A percentile compares a stretch with the other conserved stretches of the same genome.
These are phyloP conservation scores for Diospyros kaki DNA, from an alignment of 148 eudicot genomes.

Conservation along the genomic window DNA sequence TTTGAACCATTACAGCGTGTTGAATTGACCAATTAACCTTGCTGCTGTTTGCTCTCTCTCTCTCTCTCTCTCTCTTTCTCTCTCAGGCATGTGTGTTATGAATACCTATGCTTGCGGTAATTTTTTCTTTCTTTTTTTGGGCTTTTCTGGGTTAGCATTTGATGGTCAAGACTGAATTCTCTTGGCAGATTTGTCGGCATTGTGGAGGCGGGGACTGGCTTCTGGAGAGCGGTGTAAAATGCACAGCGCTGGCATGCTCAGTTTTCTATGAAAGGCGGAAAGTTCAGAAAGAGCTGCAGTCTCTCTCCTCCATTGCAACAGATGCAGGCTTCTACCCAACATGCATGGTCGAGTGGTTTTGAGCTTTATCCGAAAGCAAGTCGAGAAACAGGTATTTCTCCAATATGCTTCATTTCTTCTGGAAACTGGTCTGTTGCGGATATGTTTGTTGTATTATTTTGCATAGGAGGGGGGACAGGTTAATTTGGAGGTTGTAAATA, in stretches of 20 bases:
- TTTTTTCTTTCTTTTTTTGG: too few relatives aligned
- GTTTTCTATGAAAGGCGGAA: conserved; percentile 83
- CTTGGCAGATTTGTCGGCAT: conserved; percentile 75
- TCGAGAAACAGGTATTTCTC: not conserved
- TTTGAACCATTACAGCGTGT: too few relatives aligned
- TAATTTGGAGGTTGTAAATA: not conserved
- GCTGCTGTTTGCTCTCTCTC: too few relatives aligned
- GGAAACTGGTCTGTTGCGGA: too few relatives aligned
- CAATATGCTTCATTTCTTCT: too few relatives aligned
- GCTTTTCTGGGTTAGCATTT: not conserved
- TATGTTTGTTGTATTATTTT: too few relatives aligned
- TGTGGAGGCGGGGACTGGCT: conserved; percentile 97
- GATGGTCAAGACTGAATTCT: not conserved
- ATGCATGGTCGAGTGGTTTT: conserved; percentile 94
- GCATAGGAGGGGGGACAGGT: too few relatives aligned
- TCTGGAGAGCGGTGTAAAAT: conserved; percentile 80
- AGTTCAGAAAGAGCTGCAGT: conserved; percentile 72
- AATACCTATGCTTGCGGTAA: too few relatives aligned
- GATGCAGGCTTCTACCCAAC: conserved; percentile 66
- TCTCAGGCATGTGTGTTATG: too few relatives aligned
- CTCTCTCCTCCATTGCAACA: conserved; percentile 58
- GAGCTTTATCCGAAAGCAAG: not conserved
- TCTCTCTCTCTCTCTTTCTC: too few relatives aligned
- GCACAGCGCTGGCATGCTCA: conserved; percentile 81
- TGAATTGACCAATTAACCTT: too few relatives aligned